Evolutionary conservation across 257 asterid genomes (phyloP).

Genomic region (Parsonsia alboflavescens): DNA sequence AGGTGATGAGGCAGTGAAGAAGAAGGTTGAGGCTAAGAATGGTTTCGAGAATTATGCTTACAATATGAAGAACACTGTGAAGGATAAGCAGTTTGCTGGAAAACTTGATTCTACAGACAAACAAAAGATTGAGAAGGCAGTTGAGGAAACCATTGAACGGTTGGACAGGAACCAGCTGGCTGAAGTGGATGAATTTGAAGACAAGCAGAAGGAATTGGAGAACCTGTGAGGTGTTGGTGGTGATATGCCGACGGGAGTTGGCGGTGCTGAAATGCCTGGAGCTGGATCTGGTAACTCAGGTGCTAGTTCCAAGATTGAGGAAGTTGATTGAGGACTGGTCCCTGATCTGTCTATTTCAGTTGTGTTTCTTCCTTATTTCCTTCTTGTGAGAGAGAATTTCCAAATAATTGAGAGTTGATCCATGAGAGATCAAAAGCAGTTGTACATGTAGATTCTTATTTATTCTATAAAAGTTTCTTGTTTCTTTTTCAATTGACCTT

Average conservation of each 20-base stretch:
- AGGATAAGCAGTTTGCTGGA: conserved; percentile 37
- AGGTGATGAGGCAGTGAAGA: conserved; percentile 48
- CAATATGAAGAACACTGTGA: conserved; percentile 38
- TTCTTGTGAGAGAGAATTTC: not conserved
- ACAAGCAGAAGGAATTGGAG: conserved; percentile 54
- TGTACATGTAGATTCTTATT: conserved; percentile 7
- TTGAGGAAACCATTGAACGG: conserved; percentile 46
- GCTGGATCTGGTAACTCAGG: conserved; percentile 24
- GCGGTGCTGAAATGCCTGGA: conserved; percentile 34
- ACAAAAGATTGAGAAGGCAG: conserved; percentile 46
- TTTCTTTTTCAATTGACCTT: not conserved
- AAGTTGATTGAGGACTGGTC: conserved; percentile 35
- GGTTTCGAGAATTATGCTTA: conserved; percentile 51
- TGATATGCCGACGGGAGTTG: conserved; percentile 35
- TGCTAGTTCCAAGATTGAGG: conserved; percentile 56
- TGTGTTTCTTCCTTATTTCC: too few relatives aligned
- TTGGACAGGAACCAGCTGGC: conserved; percentile 56
- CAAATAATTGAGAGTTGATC: not conserved
- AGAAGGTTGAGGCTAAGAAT: conserved; percentile 49
- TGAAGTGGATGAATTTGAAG: conserved; percentile 59
- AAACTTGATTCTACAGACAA: conserved; percentile 39
- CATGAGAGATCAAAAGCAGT: not conserved
- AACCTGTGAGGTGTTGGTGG: conserved; percentile 40
- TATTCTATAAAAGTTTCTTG: not conserved
- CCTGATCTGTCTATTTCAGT: not conserved